Percentiles rank a stretch among this genome's conserved stretches.
Conservation (phyloP, 1,284 basidiomycete genomes). For the Apiotrichum gamsii region DNA sequence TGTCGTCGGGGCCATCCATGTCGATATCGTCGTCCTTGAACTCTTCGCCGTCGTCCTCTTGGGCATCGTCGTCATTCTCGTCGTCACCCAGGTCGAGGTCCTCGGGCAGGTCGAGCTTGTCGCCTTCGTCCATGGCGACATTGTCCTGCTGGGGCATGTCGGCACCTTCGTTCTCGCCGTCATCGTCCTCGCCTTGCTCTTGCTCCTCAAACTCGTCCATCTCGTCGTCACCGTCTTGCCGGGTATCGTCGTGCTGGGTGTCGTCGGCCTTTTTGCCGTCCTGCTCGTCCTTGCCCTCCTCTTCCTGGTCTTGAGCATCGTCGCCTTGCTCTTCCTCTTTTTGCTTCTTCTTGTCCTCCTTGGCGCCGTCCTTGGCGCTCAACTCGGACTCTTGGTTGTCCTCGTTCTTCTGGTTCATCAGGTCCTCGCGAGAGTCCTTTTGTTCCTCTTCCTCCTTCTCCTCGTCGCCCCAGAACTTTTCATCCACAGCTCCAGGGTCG, state of each 20-base stretch:
- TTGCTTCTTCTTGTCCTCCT: constrained; percentile 39
- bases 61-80: constrained; percentile 47
- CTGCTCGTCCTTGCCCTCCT: constrained; percentile 41
- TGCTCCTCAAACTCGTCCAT: constrained; percentile 29
- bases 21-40: constrained; percentile 19
- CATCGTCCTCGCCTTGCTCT: constrained; percentile 48
- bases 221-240: constrained; percentile 32
- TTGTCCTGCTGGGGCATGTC: constrained; percentile 50
- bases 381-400: constrained; percentile 59
- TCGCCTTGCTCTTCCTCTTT: constrained; percentile 35
- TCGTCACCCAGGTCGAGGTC: constrained; percentile 62
- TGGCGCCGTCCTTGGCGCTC: constrained; percentile 62
- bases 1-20: constrained; percentile 27
- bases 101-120: constrained; percentile 76
- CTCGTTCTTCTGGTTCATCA: constrained; percentile 46
- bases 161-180: constrained; percentile 37
- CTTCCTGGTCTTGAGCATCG: constrained; percentile 18
- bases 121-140: constrained; percentile 65
- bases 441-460: constrained; percentile 50
- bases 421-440: constrained; percentile 40
- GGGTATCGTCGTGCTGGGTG: constrained; percentile 24
- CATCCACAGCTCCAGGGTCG: constrained; percentile 85
- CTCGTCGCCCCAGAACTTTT: constrained; percentile 95
- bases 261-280: constrained; percentile 28
- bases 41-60: constrained; percentile 23